Base-by-base conservation (phyloP, 2,329 filamentous ascomycete species). In the Myriangium duriaei region DNA sequence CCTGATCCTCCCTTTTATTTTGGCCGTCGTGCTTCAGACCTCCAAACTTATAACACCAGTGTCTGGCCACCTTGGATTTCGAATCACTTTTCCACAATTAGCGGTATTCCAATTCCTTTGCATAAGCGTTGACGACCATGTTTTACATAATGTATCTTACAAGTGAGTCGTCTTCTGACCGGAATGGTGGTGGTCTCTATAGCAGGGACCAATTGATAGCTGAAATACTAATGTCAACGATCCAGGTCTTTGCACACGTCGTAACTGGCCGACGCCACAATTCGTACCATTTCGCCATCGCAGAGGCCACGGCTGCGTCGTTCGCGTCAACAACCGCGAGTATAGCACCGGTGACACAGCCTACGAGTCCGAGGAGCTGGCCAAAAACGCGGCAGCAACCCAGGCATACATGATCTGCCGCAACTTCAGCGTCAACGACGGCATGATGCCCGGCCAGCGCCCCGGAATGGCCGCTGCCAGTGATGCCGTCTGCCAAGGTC, bases 341-440 rank as follows among this genome's bases (percentile, higher is more conserved):
- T 96, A 95, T 65, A 84, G 87, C 59, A 94, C 87, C 30, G 36
- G 36, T 11, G 86, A 94, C 59, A 72, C 81, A 26, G 74, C 79
- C 46, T 93, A 91, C 64, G 77, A 82, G 57, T 82, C 80, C 45
- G 82, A 88, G 57, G 68, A 74, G 34, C 69, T 93, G 47, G 88
- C 88, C 32, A 83, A 86, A 55, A 87, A 96, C 60, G 91, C 88
- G 52, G 88, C 88, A 16, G 88, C 88, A 43, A 92, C 92, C 74
- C 81, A 86, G 45, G 88, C 88, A 41, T 96, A 94, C 63, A 88
- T 94, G 76, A 91, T 95, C 49, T 95, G 88, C 69, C 81, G 86
- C 47, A 94, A 94, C 69, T 95, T 95, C 64, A 93, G 85, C 40
- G 83, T 92, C 60, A 95, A 94, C 57, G 86, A 92, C 52, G 88